Percentiles rank a stretch among this genome's conserved stretches.
Conservation (phyloP, 495 filamentous ascomycete genomes). For the Penicillium maclennaniae region DNA sequence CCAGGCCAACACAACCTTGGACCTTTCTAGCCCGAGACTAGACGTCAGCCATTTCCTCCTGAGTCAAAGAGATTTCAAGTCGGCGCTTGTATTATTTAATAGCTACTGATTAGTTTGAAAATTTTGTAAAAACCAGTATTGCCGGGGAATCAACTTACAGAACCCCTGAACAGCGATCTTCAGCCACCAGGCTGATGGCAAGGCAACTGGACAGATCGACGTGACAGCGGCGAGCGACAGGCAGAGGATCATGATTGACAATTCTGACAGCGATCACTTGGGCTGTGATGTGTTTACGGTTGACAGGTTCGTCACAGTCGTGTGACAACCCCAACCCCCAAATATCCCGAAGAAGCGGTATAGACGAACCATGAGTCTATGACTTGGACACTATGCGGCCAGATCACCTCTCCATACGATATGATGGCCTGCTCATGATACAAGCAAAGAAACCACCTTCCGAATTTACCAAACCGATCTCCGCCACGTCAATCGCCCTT, state of each 20-base stretch:
- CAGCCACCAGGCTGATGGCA: conserved; percentile 4
- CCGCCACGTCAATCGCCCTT: conserved; percentile 23
- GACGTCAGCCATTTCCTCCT: background rate
- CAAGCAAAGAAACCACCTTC: conserved; percentile 7
- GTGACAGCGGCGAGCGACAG: background rate
- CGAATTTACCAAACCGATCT: conserved; percentile 13
- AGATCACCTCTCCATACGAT: background rate
- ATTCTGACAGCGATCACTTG: conserved; percentile 7
- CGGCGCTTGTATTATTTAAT: background rate
- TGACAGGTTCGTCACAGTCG: conserved; percentile 19
- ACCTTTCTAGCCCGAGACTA: background rate
- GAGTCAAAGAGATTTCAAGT: background rate
- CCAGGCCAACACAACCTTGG: background rate
- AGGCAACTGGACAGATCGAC: conserved; percentile 7
- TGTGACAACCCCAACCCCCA: conserved; percentile 23
- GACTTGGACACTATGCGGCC: background rate
- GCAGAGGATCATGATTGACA: background rate
- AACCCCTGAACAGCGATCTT: background rate
- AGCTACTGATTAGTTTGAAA: background rate
- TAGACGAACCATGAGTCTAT: background rate
- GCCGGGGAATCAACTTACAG: conserved; percentile 10
- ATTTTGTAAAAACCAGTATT: background rate
- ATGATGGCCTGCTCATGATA: background rate
- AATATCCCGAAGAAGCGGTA: conserved; percentile 14
- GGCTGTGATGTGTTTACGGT: conserved; percentile 19